Conservation (phyloP, 2,329 filamentous ascomycete species). For the Neurospora sp. region DNA sequence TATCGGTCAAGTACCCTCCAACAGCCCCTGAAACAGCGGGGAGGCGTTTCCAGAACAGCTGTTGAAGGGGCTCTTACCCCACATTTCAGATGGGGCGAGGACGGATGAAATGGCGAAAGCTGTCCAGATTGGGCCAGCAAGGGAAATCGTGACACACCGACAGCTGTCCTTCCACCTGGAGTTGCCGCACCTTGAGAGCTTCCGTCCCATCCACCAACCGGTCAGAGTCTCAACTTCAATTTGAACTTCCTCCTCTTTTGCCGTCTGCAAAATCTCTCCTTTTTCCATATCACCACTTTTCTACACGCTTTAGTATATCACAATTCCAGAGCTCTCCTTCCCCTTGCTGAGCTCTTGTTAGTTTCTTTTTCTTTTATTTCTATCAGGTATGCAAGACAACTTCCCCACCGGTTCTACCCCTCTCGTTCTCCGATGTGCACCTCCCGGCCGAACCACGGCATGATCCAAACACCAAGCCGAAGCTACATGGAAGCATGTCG, state of each 20-base stretch:
- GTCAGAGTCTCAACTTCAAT: background rate
- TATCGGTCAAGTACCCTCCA: background rate
- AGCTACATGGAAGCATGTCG: background rate
- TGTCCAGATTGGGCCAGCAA: conserved; percentile 14
- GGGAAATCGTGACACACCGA: background rate
- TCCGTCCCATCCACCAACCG: background rate
- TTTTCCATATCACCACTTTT: background rate
- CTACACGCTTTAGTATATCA: background rate
- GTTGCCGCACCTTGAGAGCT: background rate
- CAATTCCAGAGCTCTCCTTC: background rate
- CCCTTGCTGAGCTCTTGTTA: background rate
- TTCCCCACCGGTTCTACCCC: background rate
- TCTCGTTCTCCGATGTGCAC: background rate
- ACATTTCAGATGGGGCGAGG: conserved; percentile 11
- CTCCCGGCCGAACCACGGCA: background rate
- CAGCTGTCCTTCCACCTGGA: background rate
- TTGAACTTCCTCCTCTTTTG: background rate
- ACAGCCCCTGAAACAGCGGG: background rate
- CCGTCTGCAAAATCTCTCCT: background rate
- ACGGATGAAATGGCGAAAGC: conserved; percentile 16
- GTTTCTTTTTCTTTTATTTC: background rate
- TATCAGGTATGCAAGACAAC: background rate
- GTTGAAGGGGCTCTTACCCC: conserved; percentile 8
- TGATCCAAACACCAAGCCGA: background rate
- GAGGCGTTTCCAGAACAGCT: background rate